These are phyloP conservation scores for Datura wrightii DNA, from an alignment of 257 asterid species.

Conservation along the genomic window DNA sequence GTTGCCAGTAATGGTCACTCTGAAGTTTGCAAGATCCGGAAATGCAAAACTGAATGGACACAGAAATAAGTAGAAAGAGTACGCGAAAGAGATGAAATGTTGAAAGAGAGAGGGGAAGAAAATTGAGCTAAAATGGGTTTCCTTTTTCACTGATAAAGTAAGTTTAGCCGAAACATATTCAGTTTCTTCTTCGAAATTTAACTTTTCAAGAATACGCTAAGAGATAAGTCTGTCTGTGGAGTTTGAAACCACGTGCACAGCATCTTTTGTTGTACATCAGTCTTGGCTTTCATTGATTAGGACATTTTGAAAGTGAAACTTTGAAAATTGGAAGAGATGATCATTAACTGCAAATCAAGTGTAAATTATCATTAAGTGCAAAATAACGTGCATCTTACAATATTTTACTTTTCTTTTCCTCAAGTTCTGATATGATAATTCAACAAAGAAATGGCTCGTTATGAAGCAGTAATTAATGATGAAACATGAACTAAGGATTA, in stretches of 20 bases:
- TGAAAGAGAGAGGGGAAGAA: not conserved
- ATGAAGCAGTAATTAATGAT: not conserved
- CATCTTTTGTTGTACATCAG: constrained; percentile 20
- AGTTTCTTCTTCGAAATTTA: not conserved
- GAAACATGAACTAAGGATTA: not conserved
- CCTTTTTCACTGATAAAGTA: not conserved
- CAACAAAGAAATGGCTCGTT: not conserved
- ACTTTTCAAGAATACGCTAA: not conserved
- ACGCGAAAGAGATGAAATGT: not conserved
- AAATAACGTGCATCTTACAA: not conserved
- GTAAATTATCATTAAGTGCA: not conserved
- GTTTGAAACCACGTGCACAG: not conserved
- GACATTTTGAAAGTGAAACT: constrained; percentile 15
- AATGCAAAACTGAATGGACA: not conserved
- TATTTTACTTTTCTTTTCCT: not conserved
- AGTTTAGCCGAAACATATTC: not conserved
- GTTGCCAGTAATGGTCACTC: not conserved
- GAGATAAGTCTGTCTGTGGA: not conserved
- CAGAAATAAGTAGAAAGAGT: not conserved
- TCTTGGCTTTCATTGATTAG: constrained; percentile 1
- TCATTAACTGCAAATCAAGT: not conserved
- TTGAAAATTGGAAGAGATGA: not conserved
- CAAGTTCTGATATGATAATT: not conserved
- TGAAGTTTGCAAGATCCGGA: not conserved
- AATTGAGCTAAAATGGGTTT: not conserved